Conservation (phyloP, 2,329 filamentous ascomycete genomes). For the Ceratocystis eucalypticola region DNA sequence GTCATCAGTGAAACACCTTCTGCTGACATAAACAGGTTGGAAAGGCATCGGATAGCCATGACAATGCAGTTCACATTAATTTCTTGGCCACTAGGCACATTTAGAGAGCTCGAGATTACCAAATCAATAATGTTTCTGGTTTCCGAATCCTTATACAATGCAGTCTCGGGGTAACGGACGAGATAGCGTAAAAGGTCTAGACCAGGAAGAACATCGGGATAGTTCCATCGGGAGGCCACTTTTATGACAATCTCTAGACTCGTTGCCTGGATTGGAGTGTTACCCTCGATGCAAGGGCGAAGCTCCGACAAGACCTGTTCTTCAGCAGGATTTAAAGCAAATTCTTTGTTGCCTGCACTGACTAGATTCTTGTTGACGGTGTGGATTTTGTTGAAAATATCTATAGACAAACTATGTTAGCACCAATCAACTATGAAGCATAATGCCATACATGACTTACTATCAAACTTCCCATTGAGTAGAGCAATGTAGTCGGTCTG, state of each 20-base stretch:
- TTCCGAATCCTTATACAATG: conserved; percentile 41
- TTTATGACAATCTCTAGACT: conserved; percentile 54
- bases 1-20: conserved; percentile 55
- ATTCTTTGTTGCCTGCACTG: conserved; percentile 55
- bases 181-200: conserved; percentile 81
- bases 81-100: conserved; percentile 37
- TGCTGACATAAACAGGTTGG: conserved; percentile 68
- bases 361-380: conserved; percentile 64
- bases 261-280: conserved; percentile 35
- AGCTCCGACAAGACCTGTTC: conserved; percentile 48
- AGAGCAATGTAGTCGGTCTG: conserved; percentile 65
- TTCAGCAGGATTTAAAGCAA: conserved; percentile 61
- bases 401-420: conserved; percentile 28
- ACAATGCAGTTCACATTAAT: conserved; percentile 70
- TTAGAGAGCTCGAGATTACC: conserved; percentile 28
- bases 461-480: conserved; percentile 52
- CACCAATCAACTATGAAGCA: neutral
- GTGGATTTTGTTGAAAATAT: conserved; percentile 62
- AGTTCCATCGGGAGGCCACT: conserved; percentile 67
- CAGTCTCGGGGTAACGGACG: conserved; percentile 53
- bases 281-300: conserved; percentile 48
- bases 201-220: conserved; percentile 64
- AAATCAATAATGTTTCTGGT: conserved; percentile 47
- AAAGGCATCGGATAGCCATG: conserved; percentile 68
- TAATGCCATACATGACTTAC: conserved; percentile 25